Evolutionary conservation across 2,329 filamentous ascomycete species (phyloP).

Genomic region (Camillea tinctor): DNA sequence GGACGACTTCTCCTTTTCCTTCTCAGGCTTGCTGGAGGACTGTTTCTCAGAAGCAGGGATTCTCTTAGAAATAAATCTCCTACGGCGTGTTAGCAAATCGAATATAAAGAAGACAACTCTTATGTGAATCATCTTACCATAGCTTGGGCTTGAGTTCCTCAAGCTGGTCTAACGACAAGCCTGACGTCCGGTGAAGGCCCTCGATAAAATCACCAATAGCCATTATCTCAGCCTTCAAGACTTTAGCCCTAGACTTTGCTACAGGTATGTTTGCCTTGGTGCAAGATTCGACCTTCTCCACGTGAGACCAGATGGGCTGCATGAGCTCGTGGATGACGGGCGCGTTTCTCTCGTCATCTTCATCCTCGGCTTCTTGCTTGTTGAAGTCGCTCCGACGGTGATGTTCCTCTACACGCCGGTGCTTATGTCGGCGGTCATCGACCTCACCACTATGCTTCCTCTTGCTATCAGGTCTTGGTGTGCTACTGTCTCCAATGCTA

Average conservation of each 20-base stretch:
- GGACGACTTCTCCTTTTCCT: constrained; percentile 24
- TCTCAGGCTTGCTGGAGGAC: constrained; percentile 25
- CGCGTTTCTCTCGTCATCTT: constrained; percentile 36
- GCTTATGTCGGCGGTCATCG: constrained; percentile 50
- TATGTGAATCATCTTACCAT: constrained; percentile 27
- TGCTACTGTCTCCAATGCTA: constrained; percentile 50
- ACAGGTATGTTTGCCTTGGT: constrained; percentile 35
- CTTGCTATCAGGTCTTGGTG: constrained; percentile 55
- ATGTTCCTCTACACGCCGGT: constrained; percentile 49
- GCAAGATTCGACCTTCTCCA: constrained; percentile 33
- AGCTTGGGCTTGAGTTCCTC: constrained; percentile 36
- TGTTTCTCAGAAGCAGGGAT: constrained; percentile 34
- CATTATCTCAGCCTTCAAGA: constrained; percentile 34
- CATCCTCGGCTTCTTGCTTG: constrained; percentile 38
- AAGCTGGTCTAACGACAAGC: constrained; percentile 27
- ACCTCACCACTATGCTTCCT: constrained; percentile 58
- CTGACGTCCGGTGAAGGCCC: constrained; percentile 32
- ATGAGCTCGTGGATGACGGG: constrained; percentile 33
- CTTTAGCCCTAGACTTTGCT: constrained; percentile 34
- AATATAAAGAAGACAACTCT: neutral
- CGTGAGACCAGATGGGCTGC: constrained; percentile 34
- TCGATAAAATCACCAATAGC: constrained; percentile 37
- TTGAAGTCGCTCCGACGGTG: constrained; percentile 35
- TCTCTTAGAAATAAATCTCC: constrained; percentile 36
- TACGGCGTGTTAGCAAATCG: constrained; percentile 20